Conservation (phyloP, 2,329 filamentous ascomycete genomes). For the Monosporascus sp. region DNA sequence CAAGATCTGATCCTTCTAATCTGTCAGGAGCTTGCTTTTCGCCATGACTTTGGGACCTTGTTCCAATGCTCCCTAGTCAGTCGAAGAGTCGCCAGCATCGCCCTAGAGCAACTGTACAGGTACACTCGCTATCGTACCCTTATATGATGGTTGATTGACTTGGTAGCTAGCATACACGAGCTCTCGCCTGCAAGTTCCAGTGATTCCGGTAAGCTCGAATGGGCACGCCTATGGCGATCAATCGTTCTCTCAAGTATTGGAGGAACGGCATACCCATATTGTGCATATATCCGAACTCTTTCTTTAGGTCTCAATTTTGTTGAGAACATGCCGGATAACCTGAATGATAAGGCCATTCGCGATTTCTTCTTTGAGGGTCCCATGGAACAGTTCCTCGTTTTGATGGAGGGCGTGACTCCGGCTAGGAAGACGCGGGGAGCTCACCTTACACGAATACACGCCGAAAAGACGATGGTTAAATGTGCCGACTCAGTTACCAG, state of each 20-base stretch:
- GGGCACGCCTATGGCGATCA: slow-evolving; percentile 62
- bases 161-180: slow-evolving; percentile 37
- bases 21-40: slow-evolving; percentile 51
- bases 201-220: slow-evolving; percentile 41
- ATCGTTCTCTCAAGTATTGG: slow-evolving; percentile 61
- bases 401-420: slow-evolving; percentile 9
- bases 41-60: slow-evolving; percentile 54
- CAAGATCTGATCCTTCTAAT: slow-evolving; percentile 58
- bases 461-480: slow-evolving; percentile 34
- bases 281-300: slow-evolving; percentile 59
- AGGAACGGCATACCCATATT: slow-evolving; percentile 63
- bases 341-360: slow-evolving; percentile 20
- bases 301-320: slow-evolving; percentile 54
- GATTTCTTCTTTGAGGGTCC: slow-evolving; percentile 35
- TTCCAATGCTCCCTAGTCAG: slow-evolving; percentile 53
- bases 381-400: slow-evolving; percentile 31
- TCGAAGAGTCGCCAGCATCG: slow-evolving; percentile 51
- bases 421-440: slow-evolving; percentile 15
- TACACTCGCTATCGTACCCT: slow-evolving; percentile 25
- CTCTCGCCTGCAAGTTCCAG: slow-evolving; percentile 37
- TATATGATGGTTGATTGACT: slow-evolving; percentile 12
- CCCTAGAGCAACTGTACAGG: slow-evolving; percentile 60
- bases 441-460: slow-evolving; percentile 24
- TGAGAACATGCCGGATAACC: slow-evolving; percentile 51
- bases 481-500: slow-evolving; percentile 54